Conservation (phyloP, 1,284 basidiomycete species). For the Cutaneotrichosporon cutaneum region DNA sequence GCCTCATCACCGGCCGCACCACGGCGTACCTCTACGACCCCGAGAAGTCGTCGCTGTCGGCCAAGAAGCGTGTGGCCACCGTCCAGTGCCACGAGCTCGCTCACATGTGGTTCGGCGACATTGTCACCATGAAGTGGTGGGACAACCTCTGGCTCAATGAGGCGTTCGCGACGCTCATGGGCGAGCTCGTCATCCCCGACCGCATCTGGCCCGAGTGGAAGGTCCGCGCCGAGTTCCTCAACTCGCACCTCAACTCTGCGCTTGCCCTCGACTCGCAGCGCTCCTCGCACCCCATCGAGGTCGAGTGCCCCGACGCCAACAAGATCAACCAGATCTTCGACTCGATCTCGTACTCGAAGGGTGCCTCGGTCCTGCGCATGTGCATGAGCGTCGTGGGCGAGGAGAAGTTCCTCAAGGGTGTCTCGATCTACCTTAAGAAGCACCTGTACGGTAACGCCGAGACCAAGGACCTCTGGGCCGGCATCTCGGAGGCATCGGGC, state of each 20-base stretch:
- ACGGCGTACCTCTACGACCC: constrained; percentile 79
- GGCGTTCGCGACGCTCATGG: constrained; percentile 84
- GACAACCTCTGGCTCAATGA: constrained; percentile 70
- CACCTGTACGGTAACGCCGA: constrained; percentile 79
- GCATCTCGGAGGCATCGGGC: constrained; percentile 75
- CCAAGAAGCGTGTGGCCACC: constrained; percentile 75
- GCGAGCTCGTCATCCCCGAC: constrained; percentile 86
- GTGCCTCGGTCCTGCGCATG: constrained; percentile 87
- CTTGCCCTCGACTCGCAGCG: constrained; percentile 81
- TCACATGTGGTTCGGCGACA: constrained; percentile 74
- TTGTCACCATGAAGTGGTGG: constrained; percentile 94
- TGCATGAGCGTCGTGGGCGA: constrained; percentile 84
- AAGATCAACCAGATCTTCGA: constrained; percentile 90
- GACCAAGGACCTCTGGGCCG: constrained; percentile 86
- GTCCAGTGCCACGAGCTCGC: constrained; percentile 55
- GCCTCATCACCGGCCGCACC: constrained; percentile 87
- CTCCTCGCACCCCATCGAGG: constrained; percentile 94
- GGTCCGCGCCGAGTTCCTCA: constrained; percentile 58
- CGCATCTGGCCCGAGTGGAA: constrained; percentile 60
- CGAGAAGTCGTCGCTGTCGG: constrained; percentile 68
- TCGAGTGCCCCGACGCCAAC: constrained; percentile 82
- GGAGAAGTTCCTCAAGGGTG: constrained; percentile 80
- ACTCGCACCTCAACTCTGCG: constrained; percentile 60
- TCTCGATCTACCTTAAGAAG: constrained; percentile 88
- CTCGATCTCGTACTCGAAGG: constrained; percentile 79